A percentile compares a stretch with the other conserved stretches of the same genome.
Conservation (phyloP, 2,329 filamentous ascomycete genomes). For the Alternaria sp. region DNA sequence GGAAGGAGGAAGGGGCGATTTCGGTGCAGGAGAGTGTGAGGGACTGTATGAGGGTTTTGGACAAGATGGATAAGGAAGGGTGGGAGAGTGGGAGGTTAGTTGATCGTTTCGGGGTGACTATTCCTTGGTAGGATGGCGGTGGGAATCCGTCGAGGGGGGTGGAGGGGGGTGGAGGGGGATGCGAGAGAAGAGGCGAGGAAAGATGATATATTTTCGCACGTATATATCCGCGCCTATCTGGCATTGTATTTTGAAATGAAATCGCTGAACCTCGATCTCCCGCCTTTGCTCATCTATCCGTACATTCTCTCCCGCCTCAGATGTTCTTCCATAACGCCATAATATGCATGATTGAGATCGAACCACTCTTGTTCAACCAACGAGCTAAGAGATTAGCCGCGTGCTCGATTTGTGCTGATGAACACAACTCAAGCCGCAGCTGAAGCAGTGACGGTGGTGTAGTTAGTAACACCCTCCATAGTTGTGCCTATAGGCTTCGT, state of each 20-base stretch:
- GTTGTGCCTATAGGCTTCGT: not conserved
- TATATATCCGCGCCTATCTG: not conserved
- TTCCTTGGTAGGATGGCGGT: constrained; percentile 48
- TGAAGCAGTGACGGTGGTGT: not conserved
- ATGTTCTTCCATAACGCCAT: not conserved
- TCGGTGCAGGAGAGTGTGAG: constrained; percentile 49
- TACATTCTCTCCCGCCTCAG: not conserved
- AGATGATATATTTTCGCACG: not conserved
- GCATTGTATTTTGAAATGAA: not conserved
- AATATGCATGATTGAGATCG: not conserved
- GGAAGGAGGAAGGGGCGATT: constrained; percentile 55
- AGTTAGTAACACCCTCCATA: not conserved
- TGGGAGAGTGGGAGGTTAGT: constrained; percentile 50
- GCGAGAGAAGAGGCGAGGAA: not conserved
- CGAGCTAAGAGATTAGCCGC: not conserved
- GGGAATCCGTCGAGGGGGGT: not conserved
- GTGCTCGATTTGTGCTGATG: not conserved
- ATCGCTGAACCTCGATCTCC: not conserved
- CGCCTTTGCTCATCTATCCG: not conserved
- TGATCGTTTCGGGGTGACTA: constrained; percentile 52
- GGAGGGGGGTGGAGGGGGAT: not conserved
- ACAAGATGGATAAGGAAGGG: constrained; percentile 26
- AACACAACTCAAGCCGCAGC: not conserved
- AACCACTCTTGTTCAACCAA: not conserved
- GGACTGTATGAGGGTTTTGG: constrained; percentile 49